Percentiles rank a stretch among this genome's conserved stretches.
Conservation (phyloP, 2,329 filamentous ascomycete species). For the Domatiomyces globalis region DNA sequence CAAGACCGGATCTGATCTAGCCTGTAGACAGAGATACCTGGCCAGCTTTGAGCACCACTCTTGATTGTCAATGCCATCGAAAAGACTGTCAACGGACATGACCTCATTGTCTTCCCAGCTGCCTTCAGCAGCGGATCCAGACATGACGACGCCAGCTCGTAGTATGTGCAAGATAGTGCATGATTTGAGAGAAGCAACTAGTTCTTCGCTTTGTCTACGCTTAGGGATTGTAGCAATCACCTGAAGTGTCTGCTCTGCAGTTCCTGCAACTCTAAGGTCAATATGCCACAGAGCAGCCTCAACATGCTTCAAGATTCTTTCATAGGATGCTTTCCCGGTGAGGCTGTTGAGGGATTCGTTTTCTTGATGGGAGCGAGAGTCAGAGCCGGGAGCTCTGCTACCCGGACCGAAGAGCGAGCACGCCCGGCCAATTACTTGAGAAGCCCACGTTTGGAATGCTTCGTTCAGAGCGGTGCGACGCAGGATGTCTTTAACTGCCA, state of each 20-base stretch:
- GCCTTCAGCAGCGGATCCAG: neutral
- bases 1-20: conserved; percentile 46
- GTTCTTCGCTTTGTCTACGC: neutral
- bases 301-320: conserved; percentile 9
- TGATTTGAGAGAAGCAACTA: neutral
- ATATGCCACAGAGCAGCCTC: conserved; percentile 9
- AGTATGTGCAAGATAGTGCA: neutral
- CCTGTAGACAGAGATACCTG: neutral
- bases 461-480: conserved; percentile 47
- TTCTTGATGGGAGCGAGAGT: neutral
- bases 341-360: conserved; percentile 1
- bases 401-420: conserved; percentile 22
- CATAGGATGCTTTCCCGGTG: conserved; percentile 6
- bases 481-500: conserved; percentile 65
- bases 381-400: neutral
- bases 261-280: conserved; percentile 5
- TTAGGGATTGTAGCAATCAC: neutral
- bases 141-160: neutral
- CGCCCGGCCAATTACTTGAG: conserved; percentile 65
- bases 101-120: neutral
- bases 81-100: neutral
- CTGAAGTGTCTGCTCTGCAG: neutral
- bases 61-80: neutral
- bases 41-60: neutral
- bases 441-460: conserved; percentile 72